Evolutionary conservation across 768 basidiomycete genomes (phyloP).

Genomic region (Agaricus sinodeliciosus): DNA sequence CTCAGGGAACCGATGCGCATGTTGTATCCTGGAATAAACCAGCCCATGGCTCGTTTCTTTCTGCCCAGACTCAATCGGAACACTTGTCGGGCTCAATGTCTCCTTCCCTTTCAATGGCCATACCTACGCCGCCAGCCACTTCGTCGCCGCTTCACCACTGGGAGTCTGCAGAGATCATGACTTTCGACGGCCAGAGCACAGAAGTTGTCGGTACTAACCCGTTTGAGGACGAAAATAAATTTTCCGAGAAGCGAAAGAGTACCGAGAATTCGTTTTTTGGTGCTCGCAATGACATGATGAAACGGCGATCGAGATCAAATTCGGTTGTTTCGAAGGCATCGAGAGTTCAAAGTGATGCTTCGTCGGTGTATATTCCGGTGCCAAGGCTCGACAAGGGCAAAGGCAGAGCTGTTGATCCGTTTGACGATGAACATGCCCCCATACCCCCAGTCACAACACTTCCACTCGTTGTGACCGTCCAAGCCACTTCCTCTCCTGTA

Average conservation of each 20-base stretch:
- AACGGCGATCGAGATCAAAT: conserved; percentile 29
- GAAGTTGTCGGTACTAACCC: conserved; percentile 24
- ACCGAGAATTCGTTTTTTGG: conserved; percentile 37
- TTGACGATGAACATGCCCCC: conserved; percentile 28
- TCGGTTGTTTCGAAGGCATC: conserved; percentile 22
- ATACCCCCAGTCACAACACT: not conserved
- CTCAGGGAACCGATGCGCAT: not conserved
- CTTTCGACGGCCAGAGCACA: conserved; percentile 29
- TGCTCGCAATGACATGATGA: conserved; percentile 19
- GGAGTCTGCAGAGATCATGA: conserved; percentile 64
- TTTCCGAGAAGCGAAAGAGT: conserved; percentile 27
- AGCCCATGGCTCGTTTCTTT: conserved; percentile 3
- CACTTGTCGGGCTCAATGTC: conserved; percentile 37
- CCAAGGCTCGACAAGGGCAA: conserved; percentile 11
- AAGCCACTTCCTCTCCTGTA: not conserved
- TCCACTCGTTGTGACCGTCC: not conserved
- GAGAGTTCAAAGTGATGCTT: not conserved
- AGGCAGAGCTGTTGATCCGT: conserved; percentile 26
- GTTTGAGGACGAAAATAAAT: conserved; percentile 20
- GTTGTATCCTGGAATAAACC: conserved; percentile 4
- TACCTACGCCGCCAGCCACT: conserved; percentile 56
- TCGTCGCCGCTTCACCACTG: conserved; percentile 48
- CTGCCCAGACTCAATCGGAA: conserved; percentile 7
- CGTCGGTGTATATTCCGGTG: conserved; percentile 2
- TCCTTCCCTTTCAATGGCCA: conserved; percentile 43